These are phyloP conservation scores for Eucalyptus pauciflora DNA, from an alignment of 345 rosid species.

Conservation along the genomic window DNA sequence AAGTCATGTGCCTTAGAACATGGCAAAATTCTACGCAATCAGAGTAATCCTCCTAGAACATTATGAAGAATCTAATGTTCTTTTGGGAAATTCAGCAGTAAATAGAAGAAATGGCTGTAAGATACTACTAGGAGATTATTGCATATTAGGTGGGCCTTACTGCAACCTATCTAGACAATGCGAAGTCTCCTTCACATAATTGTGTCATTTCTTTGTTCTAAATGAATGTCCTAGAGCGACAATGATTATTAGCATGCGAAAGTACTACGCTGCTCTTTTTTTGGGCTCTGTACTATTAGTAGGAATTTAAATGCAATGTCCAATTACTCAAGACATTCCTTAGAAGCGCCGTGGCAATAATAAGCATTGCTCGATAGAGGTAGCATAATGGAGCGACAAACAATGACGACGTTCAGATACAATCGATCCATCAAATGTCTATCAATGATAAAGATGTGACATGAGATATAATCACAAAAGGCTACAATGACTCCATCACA, in stretches of 20 bases:
- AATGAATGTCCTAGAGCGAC: not conserved
- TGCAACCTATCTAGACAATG: not conserved
- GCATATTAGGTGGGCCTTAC: not conserved
- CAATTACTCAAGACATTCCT: not conserved
- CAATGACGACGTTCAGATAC: not conserved
- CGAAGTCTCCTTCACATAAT: not conserved
- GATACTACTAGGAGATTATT: not conserved
- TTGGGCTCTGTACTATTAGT: not conserved
- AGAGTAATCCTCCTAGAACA: not conserved
- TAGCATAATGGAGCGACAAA: not conserved
- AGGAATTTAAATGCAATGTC: not conserved
- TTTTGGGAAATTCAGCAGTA: not conserved
- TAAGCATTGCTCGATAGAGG: not conserved
- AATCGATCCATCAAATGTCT: not conserved
- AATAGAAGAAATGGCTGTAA: not conserved
- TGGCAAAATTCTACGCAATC: not conserved
- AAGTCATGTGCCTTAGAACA: not conserved
- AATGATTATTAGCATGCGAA: not conserved
- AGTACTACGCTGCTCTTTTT: not conserved
- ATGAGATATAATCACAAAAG: not conserved
- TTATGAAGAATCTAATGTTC: not conserved
- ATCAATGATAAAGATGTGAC: not conserved
- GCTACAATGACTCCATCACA: constrained; percentile 7
- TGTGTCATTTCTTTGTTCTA: not conserved
- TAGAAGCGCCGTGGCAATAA: not conserved